Percentiles rank a stretch among this genome's conserved stretches.
Evolutionary conservation across 345 rosid species (phyloP).

Genomic region (Hypericum androsaemum): DNA sequence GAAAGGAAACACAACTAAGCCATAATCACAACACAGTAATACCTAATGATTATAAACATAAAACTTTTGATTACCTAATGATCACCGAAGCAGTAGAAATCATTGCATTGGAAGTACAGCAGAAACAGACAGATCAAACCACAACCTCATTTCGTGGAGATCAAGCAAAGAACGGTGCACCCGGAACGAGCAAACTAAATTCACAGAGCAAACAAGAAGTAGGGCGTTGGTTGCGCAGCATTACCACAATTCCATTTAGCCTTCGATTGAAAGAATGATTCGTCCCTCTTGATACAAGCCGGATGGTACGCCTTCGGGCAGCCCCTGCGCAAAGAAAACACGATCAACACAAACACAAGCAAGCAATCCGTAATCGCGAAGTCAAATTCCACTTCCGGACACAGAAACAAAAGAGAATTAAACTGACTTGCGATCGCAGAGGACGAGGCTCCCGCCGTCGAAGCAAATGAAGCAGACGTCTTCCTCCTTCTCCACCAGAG

Average conservation of each 20-base stretch:
- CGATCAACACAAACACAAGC: conserved; percentile 1
- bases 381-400: background rate
- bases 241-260: conserved; percentile 97
- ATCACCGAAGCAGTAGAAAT: no score
- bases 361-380: background rate
- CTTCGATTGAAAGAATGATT: conserved; percentile 66
- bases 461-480: conserved; percentile 98
- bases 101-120: no score
- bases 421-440: conserved; percentile 92
- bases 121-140: no score
- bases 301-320: conserved; percentile 99
- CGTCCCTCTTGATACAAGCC: conserved; percentile 86
- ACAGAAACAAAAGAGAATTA: conserved; percentile 3
- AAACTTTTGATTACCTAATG: no score
- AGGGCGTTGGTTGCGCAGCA: no score
- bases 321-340: conserved; percentile 38
- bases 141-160: no score
- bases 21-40: no score
- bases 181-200: no score
- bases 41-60: no score
- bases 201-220: no score
- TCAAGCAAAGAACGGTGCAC: no score
- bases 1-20: no score
- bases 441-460: conserved; percentile 94
- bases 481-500: conserved; percentile 45